Evolutionary conservation across 805 yeast species (phyloP).

Genomic region (Peterozyma toletana): DNA sequence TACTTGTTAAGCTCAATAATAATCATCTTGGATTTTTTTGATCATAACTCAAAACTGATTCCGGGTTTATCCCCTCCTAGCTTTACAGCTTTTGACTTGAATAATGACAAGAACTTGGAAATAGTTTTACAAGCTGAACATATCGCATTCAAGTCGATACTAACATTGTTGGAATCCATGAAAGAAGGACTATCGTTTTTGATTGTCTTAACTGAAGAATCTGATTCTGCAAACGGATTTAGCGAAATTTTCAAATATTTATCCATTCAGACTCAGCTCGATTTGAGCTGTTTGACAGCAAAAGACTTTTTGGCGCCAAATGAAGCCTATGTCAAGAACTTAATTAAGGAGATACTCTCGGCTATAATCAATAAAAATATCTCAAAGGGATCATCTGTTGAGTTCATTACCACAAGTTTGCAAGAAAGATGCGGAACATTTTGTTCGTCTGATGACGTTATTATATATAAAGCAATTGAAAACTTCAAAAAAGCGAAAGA

Average conservation of each 20-base stretch:
- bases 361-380: conserved; percentile 86
- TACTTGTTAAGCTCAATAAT: conserved; percentile 65
- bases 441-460: conserved; percentile 89
- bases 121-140: conserved; percentile 85
- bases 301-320: conserved; percentile 72
- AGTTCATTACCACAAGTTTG: conserved; percentile 75
- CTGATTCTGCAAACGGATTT: conserved; percentile 34
- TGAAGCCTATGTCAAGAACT: conserved; percentile 43
- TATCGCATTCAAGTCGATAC: conserved; percentile 73
- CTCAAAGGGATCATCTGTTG: conserved; percentile 88
- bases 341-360: conserved; percentile 80
- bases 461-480: conserved; percentile 90
- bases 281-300: conserved; percentile 60
- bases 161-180: conserved; percentile 67
- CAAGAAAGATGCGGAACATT: conserved; percentile 93
- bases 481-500: conserved; percentile 82
- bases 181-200: conserved; percentile 89
- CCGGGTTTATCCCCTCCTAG: conserved; percentile 57
- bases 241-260: conserved; percentile 66
- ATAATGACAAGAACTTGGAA: conserved; percentile 40
- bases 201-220: conserved; percentile 73
- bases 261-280: conserved; percentile 58
- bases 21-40: conserved; percentile 63
- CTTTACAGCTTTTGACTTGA: conserved; percentile 40
- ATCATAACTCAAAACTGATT: conserved; percentile 52